Base-by-base conservation (phyloP, 1,284 basidiomycete species). In the Cystobasidium slooffiae region DNA sequence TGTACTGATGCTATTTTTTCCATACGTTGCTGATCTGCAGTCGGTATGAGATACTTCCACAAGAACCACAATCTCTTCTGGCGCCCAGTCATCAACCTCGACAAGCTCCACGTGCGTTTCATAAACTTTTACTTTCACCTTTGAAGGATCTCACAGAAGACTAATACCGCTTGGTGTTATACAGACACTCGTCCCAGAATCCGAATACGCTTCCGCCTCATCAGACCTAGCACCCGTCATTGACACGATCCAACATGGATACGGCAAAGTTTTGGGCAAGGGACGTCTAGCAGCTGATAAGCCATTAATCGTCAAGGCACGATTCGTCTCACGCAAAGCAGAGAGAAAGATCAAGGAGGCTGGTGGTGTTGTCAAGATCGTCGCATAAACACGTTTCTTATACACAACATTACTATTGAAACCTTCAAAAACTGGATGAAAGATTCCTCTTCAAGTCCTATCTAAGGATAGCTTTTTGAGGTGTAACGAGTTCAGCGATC, bases 11-110 rank as follows among this genome's bases (percentile, higher is more conserved):
- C 16, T 24, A 20, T n/a, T n/a, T n/a, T n/a, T n/a, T n/a, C n/a
- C n/a, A n/a, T n/a, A 6, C 46, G 39, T 14, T 74, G 10, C 18
- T 24, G 20, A n/a, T 49, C 43, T 49, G 44, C 49, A 67, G 84
- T 84, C 76, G 84, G 84, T 93, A 98, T 98, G 95, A 90, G 96
- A 82, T 90, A 91, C 86, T 99, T 91, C 93, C 96, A 99, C 85
- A 85, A 94, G 78, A 95, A 93, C 76, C 90, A 90, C 85, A 97
- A 97, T 86, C 85, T 87, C 80, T 87, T 89, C 85, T 94, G 91
- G 93, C 88, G 90, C 79, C 94, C 95, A 44, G 91, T 90, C 81
- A 92, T 99, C 89, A 99, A 99, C 88, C 88, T 97, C 83, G 94
- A 97, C 88, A 95, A 93, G 86, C 87, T 84, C 67, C 78, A 77